Base-by-base conservation (phyloP, 352 stramenopile genomes). In the Elongisporangium undulatum region DNA sequence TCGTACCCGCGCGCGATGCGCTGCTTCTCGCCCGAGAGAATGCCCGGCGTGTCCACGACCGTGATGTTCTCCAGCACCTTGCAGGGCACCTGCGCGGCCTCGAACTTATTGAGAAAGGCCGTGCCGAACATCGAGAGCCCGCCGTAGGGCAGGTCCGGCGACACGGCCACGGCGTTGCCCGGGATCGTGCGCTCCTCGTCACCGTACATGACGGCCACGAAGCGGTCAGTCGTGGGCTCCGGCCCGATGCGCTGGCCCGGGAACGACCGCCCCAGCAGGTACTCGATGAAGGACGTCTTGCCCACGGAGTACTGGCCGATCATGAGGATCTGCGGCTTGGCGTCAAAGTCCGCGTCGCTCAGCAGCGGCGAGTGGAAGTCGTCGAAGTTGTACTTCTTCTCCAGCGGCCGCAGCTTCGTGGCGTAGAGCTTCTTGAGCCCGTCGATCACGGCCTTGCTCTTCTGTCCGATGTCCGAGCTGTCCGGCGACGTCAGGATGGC, bases 1-100 rank as follows among this genome's bases (percentile, higher is more conserved):
- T 99, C 96, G 77, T 99, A 99, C 15, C 93, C 93, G 55, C 97
- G 89, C 49, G 96, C 90, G 26, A 98, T 94, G 52, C 96, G 79
- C 68, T 99, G 97, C 77, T 99, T 99, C 77, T 99, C 96, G 38
- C 97, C 97, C 24, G 92, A 98, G n/a, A 99, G 77, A 56, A 99
- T 98, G 49, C 97, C 97, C 0, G 97, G 97, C 8, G 97, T 99
- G 79, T 99, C 97, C 21, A 99, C 90, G 26, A 99, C 87, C 23
- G 95, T 99, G 59, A 99, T 94, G 61, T 97, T 96, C 60, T 96
- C 76, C 19, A 99, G 87, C 24, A 99, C 72, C 41, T 86, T 89
- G 29, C 88, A 97, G 17, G 95, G 90, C 63, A 98, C 82, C 68
- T 99, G 95, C 58, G 90, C 90, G 20, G 87, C 96, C 75, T 99